Evolutionary conservation across 108 stramenopile genomes (phyloP), one percentile per base, ranked within the genome.

Genomic region (Fragilaria radians): DNA sequence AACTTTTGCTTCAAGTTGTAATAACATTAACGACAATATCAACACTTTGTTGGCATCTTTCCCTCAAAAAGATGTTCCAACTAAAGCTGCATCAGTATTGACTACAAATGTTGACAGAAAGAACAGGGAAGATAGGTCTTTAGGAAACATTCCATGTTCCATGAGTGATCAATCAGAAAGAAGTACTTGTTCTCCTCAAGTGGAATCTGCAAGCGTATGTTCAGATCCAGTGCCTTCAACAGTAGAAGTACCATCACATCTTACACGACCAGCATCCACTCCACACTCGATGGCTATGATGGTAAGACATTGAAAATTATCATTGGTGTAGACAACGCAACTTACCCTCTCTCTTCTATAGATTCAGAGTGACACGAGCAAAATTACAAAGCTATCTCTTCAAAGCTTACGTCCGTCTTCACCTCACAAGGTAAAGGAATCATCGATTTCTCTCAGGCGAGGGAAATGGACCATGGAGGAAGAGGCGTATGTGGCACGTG

Each of bases 401-500:
- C n/a, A n/a, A n/a, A n/a, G n/a, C n/a, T n/a, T n/a, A n/a, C n/a
- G n/a, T n/a, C n/a, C n/a, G n/a, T n/a, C n/a, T 14, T 42, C 36
- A 14, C 14, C 36, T 7, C 36, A 42, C 11, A 42, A 42, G 14
- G 7, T 14, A 14, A 42, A 14, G 36, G 11, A 42, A 42, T 42
- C 36, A 7, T 7, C 14, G 11, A 42, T 7, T 42, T 42, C 36
- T 7, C 77, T 91, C 11, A 84, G 95, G 1, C 80, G 90, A 53
- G 95, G 95, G 19, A 96, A 96, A 61, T 96, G 95, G 95, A 87
- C 89, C 14, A 59, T 76, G 19, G 97, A 99, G 71, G 98, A 99
- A 73, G 97, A 97, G 61, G 76, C 82, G n/a, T 97, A 91, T 60
- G 94, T 94, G 28, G 75, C 82, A 23, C 73, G 87, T 19, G 86